phyloP scores from a whole-genome alignment of 2,329 filamentous ascomycete species.

The Hypoxylon sp. region DNA sequence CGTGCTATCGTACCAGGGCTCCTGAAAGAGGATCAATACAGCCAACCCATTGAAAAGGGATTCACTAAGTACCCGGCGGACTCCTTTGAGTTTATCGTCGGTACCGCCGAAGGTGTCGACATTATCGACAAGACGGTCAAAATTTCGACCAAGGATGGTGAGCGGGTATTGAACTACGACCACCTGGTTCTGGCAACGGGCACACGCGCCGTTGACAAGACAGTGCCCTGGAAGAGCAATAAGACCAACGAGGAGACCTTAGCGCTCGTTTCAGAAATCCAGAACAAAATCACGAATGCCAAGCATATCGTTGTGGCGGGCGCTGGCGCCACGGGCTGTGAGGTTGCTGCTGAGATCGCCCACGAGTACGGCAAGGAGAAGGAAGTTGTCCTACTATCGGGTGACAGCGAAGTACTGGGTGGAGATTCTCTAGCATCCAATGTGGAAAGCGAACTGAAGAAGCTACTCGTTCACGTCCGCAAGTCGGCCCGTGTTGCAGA shows the following conservation, averaged over 20 bases:
- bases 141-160: constrained; percentile 55
- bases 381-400: constrained; percentile 64
- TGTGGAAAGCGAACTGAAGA: constrained; percentile 65
- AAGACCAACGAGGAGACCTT: constrained; percentile 63
- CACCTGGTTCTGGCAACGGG: constrained; percentile 72
- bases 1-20: constrained; percentile 68
- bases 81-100: constrained; percentile 67
- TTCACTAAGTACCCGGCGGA: constrained; percentile 65
- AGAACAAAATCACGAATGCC: constrained; percentile 61
- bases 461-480: constrained; percentile 66
- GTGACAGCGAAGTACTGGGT: constrained; percentile 59
- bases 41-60: constrained; percentile 64
- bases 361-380: constrained; percentile 65
- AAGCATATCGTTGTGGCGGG: constrained; percentile 70
- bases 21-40: constrained; percentile 65
- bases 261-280: constrained; percentile 58
- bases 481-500: constrained; percentile 60
- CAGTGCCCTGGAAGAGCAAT: constrained; percentile 67
- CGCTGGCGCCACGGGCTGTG: constrained; percentile 69
- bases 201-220: constrained; percentile 58
- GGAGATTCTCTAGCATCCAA: constrained; percentile 61
- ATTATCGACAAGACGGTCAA: constrained; percentile 59
- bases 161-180: constrained; percentile 63
- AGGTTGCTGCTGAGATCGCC: constrained; percentile 68
- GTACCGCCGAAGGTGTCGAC: constrained; percentile 62